Base-by-base conservation (phyloP, 106 monocot genomes). In the Hemerocallis citrina region DNA sequence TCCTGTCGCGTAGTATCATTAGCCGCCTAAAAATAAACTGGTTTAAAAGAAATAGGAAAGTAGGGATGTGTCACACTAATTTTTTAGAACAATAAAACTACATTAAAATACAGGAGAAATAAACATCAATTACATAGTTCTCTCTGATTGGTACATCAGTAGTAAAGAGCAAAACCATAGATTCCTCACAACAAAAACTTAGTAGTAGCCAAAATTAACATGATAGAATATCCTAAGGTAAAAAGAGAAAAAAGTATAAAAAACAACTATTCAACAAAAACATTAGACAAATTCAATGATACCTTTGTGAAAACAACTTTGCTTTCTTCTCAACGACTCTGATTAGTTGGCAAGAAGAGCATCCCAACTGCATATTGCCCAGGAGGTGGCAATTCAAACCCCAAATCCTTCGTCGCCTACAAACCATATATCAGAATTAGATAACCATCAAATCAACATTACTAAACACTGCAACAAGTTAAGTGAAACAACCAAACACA, bases 281-380 rank as follows among this genome's bases (percentile, higher is more conserved):
- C n/a, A n/a, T 71, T 10, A 36, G 42, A 54, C 9, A 59, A 40
- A 79, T 83, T 4, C 13, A 48, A 50, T 38, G 25, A 69, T 63
- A 96, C 96, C 83, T 84, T 76, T 21, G 76, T 58, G 23, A 96
- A 91, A 5, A 85, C 81, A 65, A 44, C 24, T 73, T 96, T 96
- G 81, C 91, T 81, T 58, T 81, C 59, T 59, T 87, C 79, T 24
- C 96, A 71, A 13, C 91, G 96, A 38, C 67, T 72, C 12, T 68
- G 58, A 50, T 81, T 68, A 7, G 74, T 74, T 25, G 96, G 87
- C 60, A 96, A 60, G 79, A 91, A 96, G 43, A 96, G 82, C 87
- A 96, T 96, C 37, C 96, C 96, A 36, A 90, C 77, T 2, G 90
- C 90, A 70, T 96, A 96, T 57, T 91, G 61, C 28, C 84, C 90